Base-by-base conservation (phyloP, 2,329 filamentous ascomycete genomes). In the Xylaria sp. region DNA sequence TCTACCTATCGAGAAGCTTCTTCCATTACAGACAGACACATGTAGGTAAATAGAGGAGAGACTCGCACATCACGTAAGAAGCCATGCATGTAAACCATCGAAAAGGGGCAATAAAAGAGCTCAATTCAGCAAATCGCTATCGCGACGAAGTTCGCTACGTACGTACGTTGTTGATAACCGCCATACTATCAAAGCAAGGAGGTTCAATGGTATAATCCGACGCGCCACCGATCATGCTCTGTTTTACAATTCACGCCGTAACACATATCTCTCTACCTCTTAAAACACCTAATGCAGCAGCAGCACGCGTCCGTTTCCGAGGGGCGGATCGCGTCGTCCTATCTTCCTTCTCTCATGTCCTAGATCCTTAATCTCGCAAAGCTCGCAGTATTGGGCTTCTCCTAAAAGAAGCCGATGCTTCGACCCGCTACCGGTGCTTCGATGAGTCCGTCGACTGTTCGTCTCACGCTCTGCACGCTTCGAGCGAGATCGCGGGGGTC, bases 401-500 rank as follows among this genome's bases (percentile, higher is more conserved):
- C 48, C 52, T 52, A 81, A 67, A 76, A 73, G 69, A 80, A 82
- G 54, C 79, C 75, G 60, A 81, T 68, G 56, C 67, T 69, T 52
- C 66, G 66, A 63, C 74, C 78, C 49, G 73, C 74, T 10, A 73
- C 70, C 3, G 76, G 74, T n/a, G 73, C 72, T 47, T 77, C 71
- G 18, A 76, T 71, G 54, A 81, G 62, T 4, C 74, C 76, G 3
- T 77, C 75, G 9, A 81, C 76, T 18, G 79, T 74, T 55, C 79
- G 73, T 65, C 73, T 74, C 52, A 79, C 64, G 30, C 75, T 73
- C 67, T 74, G 76, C 48, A 82, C 69, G 55, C 73, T 70, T 13
- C 78, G 70, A 59, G 76, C 67, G 39, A 82, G 67, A 48, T 80
- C 77, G 16, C 74, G 72, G 23, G 79, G 67, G 55, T 80, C 79